Base-by-base conservation (phyloP, 306 rosid genomes). In the Mucuna pruriens region DNA sequence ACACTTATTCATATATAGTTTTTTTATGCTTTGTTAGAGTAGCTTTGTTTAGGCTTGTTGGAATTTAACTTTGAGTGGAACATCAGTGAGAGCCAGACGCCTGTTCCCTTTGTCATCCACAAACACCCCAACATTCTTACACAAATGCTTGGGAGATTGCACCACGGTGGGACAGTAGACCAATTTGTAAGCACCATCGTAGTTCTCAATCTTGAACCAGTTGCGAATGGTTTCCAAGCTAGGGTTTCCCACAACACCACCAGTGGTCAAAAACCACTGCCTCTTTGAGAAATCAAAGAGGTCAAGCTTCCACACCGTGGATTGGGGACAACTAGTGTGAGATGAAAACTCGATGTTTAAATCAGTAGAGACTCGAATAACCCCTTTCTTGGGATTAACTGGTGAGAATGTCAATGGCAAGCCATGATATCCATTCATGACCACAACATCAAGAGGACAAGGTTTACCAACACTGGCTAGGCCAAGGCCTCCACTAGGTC, bases 141-240 rank as follows among this genome's bases (percentile, higher is more conserved):
- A 81, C 49, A 74, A 0, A 75, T 74, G 71, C 44, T 60, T 75
- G 12, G 5, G 58, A 75, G 17, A 58, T 15, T 75, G n/a, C 90
- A 87, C 55, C 8, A 90, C 91, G 0, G 46, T 78, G 8, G 97
- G 95, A 61, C 95, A 92, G 13, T 78, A 89, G 2, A 69, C 78
- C 9, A 92, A 33, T 71, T 89, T 88, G 65, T 89, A 92, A 57
- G 38, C 75, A 0, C 26, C 74, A 9, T 78, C 82, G 1, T 33
- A 65, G 46, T 80, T 86, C 84, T 89, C 91, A 33, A 92, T 90
- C 69, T 79, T 87, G 78, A 87, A 85, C 89, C 91, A 90, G n/a
- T 86, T 88, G 48, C 80, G 34, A 0, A 79, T 49, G 0, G 91
- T 90, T 72, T 45, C 11, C 64, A 17, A 60, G 15, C 90, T 0